phyloP scores from a whole-genome alignment of 2,329 filamentous ascomycete species.

The Diplodia intermedia region DNA sequence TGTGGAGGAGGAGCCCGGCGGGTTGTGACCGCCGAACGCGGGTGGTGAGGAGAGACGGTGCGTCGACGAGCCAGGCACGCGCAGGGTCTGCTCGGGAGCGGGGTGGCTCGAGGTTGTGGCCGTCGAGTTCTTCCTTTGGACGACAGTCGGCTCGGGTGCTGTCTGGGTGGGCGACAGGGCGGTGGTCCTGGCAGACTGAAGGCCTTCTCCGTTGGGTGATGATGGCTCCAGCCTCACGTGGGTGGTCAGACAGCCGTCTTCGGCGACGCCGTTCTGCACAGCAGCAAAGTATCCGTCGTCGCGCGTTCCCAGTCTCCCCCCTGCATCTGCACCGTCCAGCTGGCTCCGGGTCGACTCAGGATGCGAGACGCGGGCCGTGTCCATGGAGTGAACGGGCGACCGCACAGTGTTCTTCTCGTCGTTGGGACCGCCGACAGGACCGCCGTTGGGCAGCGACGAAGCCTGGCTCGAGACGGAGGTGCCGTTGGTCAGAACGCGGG shows the following conservation, averaged over 20 bases:
- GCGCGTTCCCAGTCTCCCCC: constrained; percentile 38
- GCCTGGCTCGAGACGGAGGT: constrained; percentile 42
- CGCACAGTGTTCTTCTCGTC: constrained; percentile 39
- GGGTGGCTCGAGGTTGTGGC: constrained; percentile 38
- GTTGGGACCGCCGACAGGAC: constrained; percentile 35
- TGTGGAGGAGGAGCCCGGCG: constrained; percentile 44
- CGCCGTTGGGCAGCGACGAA: constrained; percentile 48
- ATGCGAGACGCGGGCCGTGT: constrained; percentile 39
- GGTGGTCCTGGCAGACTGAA: constrained; percentile 18
- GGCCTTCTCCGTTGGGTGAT: constrained; percentile 40
- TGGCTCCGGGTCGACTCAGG: constrained; percentile 34
- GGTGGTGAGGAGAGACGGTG: constrained; percentile 70
- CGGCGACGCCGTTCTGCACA: constrained; percentile 44
- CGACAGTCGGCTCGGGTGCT: background rate
- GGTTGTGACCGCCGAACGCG: constrained; percentile 51
- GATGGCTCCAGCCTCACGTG: constrained; percentile 46
- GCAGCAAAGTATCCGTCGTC: constrained; percentile 58
- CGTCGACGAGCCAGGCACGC: constrained; percentile 44
- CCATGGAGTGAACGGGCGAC: constrained; percentile 34
- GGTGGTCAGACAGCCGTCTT: constrained; percentile 47
- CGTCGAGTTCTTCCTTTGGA: constrained; percentile 38
- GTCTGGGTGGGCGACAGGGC: constrained; percentile 12
- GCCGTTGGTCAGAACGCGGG: constrained; percentile 45
- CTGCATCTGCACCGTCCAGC: constrained; percentile 18
- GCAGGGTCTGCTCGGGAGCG: constrained; percentile 43